Percentiles rank a stretch among this genome's conserved stretches.
Evolutionary conservation across 2,329 filamentous ascomycete genomes (phyloP).

Genomic region (Hypoxylon rubiginosum): DNA sequence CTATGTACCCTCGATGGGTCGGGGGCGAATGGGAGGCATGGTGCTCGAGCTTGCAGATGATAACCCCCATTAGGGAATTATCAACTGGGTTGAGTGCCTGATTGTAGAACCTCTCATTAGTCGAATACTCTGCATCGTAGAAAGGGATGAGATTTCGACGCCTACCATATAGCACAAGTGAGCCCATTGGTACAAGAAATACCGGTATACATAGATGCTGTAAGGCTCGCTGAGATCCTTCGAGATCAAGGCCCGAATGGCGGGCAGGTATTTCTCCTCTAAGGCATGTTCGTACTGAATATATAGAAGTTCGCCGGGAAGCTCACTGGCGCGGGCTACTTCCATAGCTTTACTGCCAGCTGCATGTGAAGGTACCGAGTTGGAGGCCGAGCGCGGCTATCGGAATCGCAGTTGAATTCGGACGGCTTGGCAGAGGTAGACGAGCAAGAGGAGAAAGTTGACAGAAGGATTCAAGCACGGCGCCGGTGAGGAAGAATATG

Average conservation of each 20-base stretch:
- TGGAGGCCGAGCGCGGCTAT: constrained; percentile 13
- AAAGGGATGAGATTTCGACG: constrained; percentile 6
- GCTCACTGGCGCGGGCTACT: constrained; percentile 50
- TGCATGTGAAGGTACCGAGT: constrained; percentile 21
- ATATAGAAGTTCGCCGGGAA: constrained; percentile 67
- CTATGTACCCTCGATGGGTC: constrained; percentile 90
- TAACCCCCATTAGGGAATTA: constrained; percentile 82
- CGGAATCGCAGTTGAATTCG: constrained; percentile 7
- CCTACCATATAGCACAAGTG: constrained; percentile 94
- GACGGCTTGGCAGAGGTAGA: not conserved
- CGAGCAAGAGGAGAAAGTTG: not conserved
- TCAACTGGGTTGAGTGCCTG: constrained; percentile 73
- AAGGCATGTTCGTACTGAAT: constrained; percentile 73
- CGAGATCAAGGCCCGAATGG: constrained; percentile 92
- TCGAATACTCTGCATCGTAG: constrained; percentile 5
- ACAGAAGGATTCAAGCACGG: not conserved
- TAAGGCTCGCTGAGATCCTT: constrained; percentile 98
- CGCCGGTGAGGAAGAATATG: not conserved
- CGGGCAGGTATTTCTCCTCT: constrained; percentile 77
- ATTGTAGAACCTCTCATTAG: constrained; percentile 31
- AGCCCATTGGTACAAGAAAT: constrained; percentile 98
- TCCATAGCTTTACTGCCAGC: constrained; percentile 51
- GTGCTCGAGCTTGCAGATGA: constrained; percentile 93
- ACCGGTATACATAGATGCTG: constrained; percentile 98
- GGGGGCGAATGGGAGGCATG: constrained; percentile 84